Percentiles rank a stretch among this genome's conserved stretches.
phyloP scores from a whole-genome alignment of 805 yeast species.

The Saturnispora hagleri region DNA sequence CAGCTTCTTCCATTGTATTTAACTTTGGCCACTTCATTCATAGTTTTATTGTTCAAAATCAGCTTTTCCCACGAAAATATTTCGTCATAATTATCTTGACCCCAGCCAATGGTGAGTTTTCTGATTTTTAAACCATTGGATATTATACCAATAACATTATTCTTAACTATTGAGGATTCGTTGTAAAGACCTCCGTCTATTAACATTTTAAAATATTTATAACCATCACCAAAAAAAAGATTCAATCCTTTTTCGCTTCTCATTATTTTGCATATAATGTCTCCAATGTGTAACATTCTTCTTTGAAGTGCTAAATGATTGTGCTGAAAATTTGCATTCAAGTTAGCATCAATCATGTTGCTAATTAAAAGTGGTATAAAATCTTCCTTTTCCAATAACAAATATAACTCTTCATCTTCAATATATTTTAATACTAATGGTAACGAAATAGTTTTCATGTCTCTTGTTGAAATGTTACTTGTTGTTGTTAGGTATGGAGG shows the following conservation, averaged over 20 bases:
- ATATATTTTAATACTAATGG: slow-evolving; percentile 39
- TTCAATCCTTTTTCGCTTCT: slow-evolving; percentile 44
- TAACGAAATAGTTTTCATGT: slow-evolving; percentile 4
- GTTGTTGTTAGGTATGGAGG: slow-evolving; percentile 9
- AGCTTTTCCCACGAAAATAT: slow-evolving; percentile 9
- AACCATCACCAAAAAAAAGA: slow-evolving; percentile 49
- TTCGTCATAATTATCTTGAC: slow-evolving; percentile 10
- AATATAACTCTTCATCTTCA: slow-evolving; percentile 47
- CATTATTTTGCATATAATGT: slow-evolving; percentile 1
- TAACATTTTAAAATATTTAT: slow-evolving; percentile 46
- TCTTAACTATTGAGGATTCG: slow-evolving; percentile 9
- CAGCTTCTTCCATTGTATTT: slow-evolving; percentile 15
- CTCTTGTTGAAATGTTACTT: background rate
- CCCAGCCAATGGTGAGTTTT: slow-evolving; percentile 42
- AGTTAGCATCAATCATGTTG: slow-evolving; percentile 3
- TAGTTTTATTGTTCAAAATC: background rate
- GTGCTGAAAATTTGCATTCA: slow-evolving; percentile 1
- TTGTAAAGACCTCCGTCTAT: slow-evolving; percentile 41
- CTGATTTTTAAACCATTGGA: slow-evolving; percentile 38
- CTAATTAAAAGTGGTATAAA: slow-evolving; percentile 51
- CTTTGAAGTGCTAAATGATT: slow-evolving; percentile 1
- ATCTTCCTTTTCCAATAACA: slow-evolving; percentile 46
- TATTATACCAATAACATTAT: slow-evolving; percentile 9
- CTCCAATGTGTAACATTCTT: slow-evolving; percentile 5
- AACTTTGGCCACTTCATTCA: slow-evolving; percentile 3